Evolutionary conservation across 768 basidiomycete genomes (phyloP), one percentile per base, ranked within the genome.

Genomic region (Pleurotus citrinopileatus): DNA sequence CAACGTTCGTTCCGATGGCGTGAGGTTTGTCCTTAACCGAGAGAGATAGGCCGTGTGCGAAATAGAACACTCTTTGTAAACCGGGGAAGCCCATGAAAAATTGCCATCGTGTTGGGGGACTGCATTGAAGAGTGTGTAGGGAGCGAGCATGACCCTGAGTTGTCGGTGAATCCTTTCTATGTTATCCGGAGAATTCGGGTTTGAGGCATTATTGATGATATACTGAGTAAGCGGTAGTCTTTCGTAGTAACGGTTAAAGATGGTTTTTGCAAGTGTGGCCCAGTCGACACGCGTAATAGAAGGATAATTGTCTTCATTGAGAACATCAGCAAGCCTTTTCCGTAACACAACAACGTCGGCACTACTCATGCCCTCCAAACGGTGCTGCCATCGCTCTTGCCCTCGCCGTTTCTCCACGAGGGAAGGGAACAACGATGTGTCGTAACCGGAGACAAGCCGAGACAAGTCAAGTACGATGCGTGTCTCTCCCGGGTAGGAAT

Each of bases 381-480:
- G 67, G 52, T 78, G 72, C 20, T 68, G 57, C 59, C 68, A 64
- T 8, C 75, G 62, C 20, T 70, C 63, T 50, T 69, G 60, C 3
- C 61, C 65, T 1, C 59, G 47, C 1, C 76, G 65, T 4, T 59
- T 54, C 0, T 40, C 55, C 34, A 72, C 64, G 9, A 80, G 66
- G 48, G 68, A 72, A 1, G 72, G 70, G 36, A 71, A 72, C 5
- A 73, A 62, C 0, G 48, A 51, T 2, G 65, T 65, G 56, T 80
- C 77, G 57, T 77, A 79, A 52, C 79, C 73, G 0, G 77, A 75
- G 15, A 79, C 57, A 12, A 74, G 54, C 12, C 73, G 66, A 2
- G 73, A 60, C 40, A 73, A 68, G 60, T 79, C 76, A 17, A 77
- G 63, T 19, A 66, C 55, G n/a, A 77, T 63, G 25, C 78, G 76